Evolutionary conservation across 2,329 filamentous ascomycete species (phyloP).

Genomic region (Didymella exigua): DNA sequence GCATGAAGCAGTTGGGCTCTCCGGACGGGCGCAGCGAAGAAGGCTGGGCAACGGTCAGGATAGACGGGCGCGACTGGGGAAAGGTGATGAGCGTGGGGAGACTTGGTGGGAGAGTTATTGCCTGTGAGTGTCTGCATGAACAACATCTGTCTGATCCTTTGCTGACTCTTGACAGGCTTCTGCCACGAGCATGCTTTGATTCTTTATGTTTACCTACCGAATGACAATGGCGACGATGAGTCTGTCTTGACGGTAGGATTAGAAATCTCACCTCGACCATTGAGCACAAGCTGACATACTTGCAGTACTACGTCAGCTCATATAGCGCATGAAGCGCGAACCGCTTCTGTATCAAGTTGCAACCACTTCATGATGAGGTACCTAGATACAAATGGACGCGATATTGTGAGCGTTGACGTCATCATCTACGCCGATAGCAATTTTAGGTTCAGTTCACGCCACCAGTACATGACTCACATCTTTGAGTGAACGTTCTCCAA

Average conservation of each 20-base stretch:
- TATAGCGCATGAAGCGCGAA: conserved; percentile 51
- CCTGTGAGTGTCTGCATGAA: conserved; percentile 63
- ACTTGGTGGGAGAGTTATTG: conserved; percentile 88
- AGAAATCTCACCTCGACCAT: not conserved
- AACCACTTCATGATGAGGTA: conserved; percentile 19
- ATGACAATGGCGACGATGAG: conserved; percentile 71
- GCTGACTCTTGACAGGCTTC: conserved; percentile 59
- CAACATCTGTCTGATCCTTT: not conserved
- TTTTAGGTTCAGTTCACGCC: not conserved
- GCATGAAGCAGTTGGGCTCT: conserved; percentile 66
- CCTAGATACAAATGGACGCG: conserved; percentile 8
- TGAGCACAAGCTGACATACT: not conserved
- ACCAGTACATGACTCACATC: not conserved
- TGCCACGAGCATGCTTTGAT: conserved; percentile 80
- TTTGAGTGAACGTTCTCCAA: not conserved
- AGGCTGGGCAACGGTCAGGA: conserved; percentile 85
- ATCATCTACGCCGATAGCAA: not conserved
- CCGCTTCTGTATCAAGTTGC: not conserved
- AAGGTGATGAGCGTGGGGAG: conserved; percentile 90
- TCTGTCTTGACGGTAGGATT: conserved; percentile 72
- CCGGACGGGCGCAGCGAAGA: conserved; percentile 72
- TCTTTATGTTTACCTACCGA: conserved; percentile 79
- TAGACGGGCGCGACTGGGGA: conserved; percentile 94
- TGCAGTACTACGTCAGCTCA: conserved; percentile 64
- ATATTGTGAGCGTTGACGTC: not conserved